Base-by-base conservation (phyloP, 2,329 filamentous ascomycete species). In the Fusarium sp. region DNA sequence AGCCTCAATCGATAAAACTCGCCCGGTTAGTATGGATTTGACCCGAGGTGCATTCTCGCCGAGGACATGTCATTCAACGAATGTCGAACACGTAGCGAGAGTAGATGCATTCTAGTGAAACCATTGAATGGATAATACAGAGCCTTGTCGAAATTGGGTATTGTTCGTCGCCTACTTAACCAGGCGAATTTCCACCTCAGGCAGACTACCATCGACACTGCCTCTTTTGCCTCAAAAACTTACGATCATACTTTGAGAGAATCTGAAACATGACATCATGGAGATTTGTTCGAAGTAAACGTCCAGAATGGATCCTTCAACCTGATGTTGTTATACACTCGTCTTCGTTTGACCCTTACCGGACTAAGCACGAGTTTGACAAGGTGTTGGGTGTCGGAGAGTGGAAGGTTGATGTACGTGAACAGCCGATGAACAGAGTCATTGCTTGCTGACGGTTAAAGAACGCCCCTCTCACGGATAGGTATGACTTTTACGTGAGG, bases 341-440 rank as follows among this genome's bases (percentile, higher is more conserved):
- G 11, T 59, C 57, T 13, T 61, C 50, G 27, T 65, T 64, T 35
- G 62, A 59, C 24, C 57, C 66, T 50, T 20, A 54, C 18, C 24
- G 63, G 42, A 27, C 54, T 35, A 16, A 45, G 29, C 42, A 52
- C 4, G 45, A 64, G 27, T 31, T 54, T 24, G 18, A 54, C 42
- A 20, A 16, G 22, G 5, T 62, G 20, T 7, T 40, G 24, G n/a
- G 31, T 24, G 24, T 16, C 4, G 60, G 22, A 20, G 22, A n/a
- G 7, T 59, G 20, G 45, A 58, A 29, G 10, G 13, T 52, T 22
- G 29, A 45, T 50, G 57, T 59, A 59, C 6, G 57, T 40, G 18
- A 20, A 27, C 24, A 27, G 24, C 24, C 6, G 24, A 6, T 27
- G 5, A 27, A 27, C 24, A 27, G 24, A 27, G 6, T 27, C 6